These are phyloP conservation scores for Neofusicoccum sp. DNA, from an alignment of 2,329 filamentous ascomycete genomes.

Conservation along the genomic window DNA sequence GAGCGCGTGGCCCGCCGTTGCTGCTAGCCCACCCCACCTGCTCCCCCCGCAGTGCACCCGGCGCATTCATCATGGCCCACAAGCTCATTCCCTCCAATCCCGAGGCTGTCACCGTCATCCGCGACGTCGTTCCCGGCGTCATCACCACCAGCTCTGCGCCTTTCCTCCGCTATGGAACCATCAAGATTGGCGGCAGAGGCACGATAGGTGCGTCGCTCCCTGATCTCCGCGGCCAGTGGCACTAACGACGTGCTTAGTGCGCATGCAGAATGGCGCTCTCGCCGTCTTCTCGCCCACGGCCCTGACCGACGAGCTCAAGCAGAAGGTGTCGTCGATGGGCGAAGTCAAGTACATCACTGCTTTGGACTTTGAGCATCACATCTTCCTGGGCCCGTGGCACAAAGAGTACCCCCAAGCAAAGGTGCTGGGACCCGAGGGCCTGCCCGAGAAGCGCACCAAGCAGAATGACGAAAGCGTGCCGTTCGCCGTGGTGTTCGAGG, in stretches of 20 bases:
- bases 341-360: conserved; percentile 83
- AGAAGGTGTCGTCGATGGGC: conserved; percentile 60
- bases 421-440: conserved; percentile 79
- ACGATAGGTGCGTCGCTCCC: conserved; percentile 68
- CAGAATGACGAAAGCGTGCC: conserved; percentile 60
- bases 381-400: conserved; percentile 87
- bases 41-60: neutral
- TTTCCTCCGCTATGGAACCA: conserved; percentile 75
- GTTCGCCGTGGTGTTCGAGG: conserved; percentile 66
- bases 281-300: conserved; percentile 92
- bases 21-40: neutral
- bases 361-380: conserved; percentile 90
- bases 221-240: conserved; percentile 3
- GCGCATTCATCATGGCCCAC: conserved; percentile 33
- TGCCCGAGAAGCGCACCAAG: conserved; percentile 77
- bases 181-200: conserved; percentile 84
- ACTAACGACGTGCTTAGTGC: conserved; percentile 57
- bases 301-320: conserved; percentile 74
- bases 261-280: conserved; percentile 73
- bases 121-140: conserved; percentile 72
- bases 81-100: conserved; percentile 63
- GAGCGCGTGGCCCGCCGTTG: neutral
- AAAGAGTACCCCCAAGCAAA: conserved; percentile 75
- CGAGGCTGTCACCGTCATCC: conserved; percentile 85
- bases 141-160: conserved; percentile 80